Evolutionary conservation across 106 monocot species (phyloP), one percentile per base, ranked within the genome.

Genomic region (Iris macrosiphon): DNA sequence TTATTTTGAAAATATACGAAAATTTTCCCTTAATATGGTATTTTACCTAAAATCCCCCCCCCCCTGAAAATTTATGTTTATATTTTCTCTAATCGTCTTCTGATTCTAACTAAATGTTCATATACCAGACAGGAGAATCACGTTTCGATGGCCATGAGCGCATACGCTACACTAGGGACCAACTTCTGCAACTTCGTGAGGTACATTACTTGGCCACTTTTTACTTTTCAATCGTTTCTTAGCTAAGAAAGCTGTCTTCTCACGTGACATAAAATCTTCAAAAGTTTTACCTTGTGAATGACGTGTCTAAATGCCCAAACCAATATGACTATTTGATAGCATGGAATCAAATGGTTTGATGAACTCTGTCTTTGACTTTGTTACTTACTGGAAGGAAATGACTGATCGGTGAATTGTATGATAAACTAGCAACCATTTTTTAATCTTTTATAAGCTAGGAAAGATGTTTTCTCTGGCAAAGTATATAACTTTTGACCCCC

Each of bases 121-220:
- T 52, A 26, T 51, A 34, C 35, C 57, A 93, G 93, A 54, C 54
- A 55, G 89, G 84, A 55, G 84, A 85, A 38, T 67, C 64, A 35
- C 68, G 75, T 4, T 82, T 67, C 59, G 94, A 85, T 33, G 73
- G 63, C 31, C 66, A 33, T 39, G 85, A 85, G 25, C 67, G 66
- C 23, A 49, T 95, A 24, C 65, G 59, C 9, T 95, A 82, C 55
- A 82, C 81, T 16, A 72, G 79, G 47, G 81, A 85, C 32, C 84
- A 89, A 45, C 85, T 94, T 37, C 51, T 89, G 23, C 75, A 85
- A 60, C 61, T 95, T 42, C 72, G 65, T 18, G 76, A 89, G 94
- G 89, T 95, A 73, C 44, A 29, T 1, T 50, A 16, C 16, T 26
- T 11, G 41, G 26, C 6, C 44, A 39, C 43, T 67, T 38, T 28